Evolutionary conservation across 257 asterid species (phyloP).

Genomic region (Oldenlandia corymbosa): DNA sequence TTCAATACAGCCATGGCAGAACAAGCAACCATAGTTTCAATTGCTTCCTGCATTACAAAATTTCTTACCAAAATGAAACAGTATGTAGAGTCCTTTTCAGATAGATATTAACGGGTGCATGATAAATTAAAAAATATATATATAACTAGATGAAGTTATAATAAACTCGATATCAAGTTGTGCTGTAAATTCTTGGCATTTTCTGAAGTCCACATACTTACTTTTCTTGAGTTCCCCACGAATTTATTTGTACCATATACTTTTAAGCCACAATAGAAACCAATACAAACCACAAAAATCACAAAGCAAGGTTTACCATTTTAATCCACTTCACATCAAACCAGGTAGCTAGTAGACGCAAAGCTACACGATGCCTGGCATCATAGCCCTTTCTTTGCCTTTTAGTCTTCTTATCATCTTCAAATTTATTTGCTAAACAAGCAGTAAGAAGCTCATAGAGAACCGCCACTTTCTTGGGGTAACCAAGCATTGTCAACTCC

Average conservation of each 20-base stretch:
- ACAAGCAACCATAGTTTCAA: constrained; percentile 82
- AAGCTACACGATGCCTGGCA: constrained; percentile 78
- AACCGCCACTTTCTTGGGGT: constrained; percentile 61
- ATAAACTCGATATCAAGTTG: neutral
- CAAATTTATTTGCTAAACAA: constrained; percentile 61
- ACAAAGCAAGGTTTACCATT: constrained; percentile 40
- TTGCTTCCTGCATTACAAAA: constrained; percentile 60
- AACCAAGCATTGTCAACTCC: constrained; percentile 52
- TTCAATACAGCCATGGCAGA: constrained; percentile 85
- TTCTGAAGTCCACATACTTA: neutral
- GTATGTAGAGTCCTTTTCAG: too few relatives aligned
- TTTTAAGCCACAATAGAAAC: neutral
- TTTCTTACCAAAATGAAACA: constrained; percentile 2
- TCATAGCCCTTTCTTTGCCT: constrained; percentile 67
- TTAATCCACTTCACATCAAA: constrained; percentile 74
- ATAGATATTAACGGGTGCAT: too few relatives aligned
- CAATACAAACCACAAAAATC: neutral
- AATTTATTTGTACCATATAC: neutral
- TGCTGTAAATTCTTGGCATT: neutral
- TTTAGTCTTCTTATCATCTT: constrained; percentile 38
- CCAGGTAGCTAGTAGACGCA: constrained; percentile 85
- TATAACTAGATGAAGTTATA: too few relatives aligned
- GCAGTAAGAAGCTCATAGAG: constrained; percentile 80
- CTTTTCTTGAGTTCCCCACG: neutral
- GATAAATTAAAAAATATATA: too few relatives aligned